Evolutionary conservation across 768 basidiomycete species (phyloP), one percentile per base, ranked within the genome.

Genomic region (Rhizopogon salebrosus): DNA sequence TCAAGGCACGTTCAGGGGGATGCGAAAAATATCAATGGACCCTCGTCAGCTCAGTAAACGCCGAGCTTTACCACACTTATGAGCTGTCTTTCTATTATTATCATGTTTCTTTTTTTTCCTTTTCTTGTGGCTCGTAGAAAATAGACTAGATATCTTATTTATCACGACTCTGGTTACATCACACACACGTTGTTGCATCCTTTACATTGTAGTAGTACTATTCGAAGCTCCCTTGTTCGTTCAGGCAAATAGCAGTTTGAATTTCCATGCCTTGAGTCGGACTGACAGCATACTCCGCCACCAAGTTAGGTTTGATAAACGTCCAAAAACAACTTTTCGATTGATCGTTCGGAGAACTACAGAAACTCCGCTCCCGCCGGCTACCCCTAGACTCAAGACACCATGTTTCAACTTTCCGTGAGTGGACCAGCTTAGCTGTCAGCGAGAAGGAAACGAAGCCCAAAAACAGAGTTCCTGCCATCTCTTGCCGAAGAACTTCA

Each of bases 111-210:
- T 41, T 53, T 29, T 26, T 41, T 38, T 27, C 14, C 5, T 27
- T 48, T 43, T 51, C 24, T 46, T 51, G 58, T 51, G 49, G 26
- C 52, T 36, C 53, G 18, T 54, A 69, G 67, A 66, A 23, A 63
- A 58, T 54, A 56, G 42, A 65, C 57, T 49, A 64, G 64, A 62
- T 64, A 67, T 35, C 50, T 9, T 57, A 41, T 51, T 45, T 35
- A 26, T 67, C 13, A 34, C 36, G n/a, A 45, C 20, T 31, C 29
- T 46, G 20, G 29, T 46, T 46, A 31, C 9, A 13, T 34, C n/a
- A 31, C 36, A n/a, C 29, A 22, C 20, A 14, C 20, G 31, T 31
- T 27, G n/a, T 42, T 11, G 29, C 22, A 9, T 46, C n/a, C n/a
- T 29, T 43, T 11, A 27, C 27, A 6, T 43, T 29, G 11, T 3